phyloP scores from a whole-genome alignment of 1,139 yeast genomes.

The Sugiyamaella neomexicana region DNA sequence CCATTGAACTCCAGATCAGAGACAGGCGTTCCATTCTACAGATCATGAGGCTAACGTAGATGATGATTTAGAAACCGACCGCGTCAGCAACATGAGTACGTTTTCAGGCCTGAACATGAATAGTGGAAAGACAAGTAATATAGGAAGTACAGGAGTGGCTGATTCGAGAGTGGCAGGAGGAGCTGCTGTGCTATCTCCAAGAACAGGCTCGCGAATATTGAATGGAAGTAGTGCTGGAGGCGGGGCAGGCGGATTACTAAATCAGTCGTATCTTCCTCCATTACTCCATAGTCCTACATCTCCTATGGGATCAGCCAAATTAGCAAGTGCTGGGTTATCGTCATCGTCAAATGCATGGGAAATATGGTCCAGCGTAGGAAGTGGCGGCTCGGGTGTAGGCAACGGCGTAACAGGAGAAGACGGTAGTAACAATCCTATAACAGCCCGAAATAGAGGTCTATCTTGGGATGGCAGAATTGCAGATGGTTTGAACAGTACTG shows the following conservation, averaged over 20 bases:
- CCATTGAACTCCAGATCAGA: background rate
- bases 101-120: background rate
- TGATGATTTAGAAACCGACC: background rate
- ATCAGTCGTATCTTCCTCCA: background rate
- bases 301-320: constrained; percentile 1
- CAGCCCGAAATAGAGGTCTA: constrained; percentile 12
- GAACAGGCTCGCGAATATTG: background rate
- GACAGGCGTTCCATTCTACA: background rate
- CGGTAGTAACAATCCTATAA: background rate
- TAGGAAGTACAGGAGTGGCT: background rate
- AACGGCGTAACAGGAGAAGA: background rate
- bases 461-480: constrained; percentile 16
- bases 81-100: constrained; percentile 3
- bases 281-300: constrained; percentile 11
- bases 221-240: background rate
- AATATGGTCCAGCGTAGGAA: constrained; percentile 11
- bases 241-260: background rate
- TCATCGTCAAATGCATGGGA: constrained; percentile 7
- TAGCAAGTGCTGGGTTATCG: background rate
- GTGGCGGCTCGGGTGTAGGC: background rate
- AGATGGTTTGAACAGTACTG: background rate
- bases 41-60: background rate
- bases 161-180: constrained; percentile 4
- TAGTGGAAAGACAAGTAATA: constrained; percentile 1
- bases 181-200: background rate